A percentile compares a stretch with the other conserved stretches of the same genome.
Conservation (phyloP, 75 land plant species). For the Selaginella tamariscina region DNA sequence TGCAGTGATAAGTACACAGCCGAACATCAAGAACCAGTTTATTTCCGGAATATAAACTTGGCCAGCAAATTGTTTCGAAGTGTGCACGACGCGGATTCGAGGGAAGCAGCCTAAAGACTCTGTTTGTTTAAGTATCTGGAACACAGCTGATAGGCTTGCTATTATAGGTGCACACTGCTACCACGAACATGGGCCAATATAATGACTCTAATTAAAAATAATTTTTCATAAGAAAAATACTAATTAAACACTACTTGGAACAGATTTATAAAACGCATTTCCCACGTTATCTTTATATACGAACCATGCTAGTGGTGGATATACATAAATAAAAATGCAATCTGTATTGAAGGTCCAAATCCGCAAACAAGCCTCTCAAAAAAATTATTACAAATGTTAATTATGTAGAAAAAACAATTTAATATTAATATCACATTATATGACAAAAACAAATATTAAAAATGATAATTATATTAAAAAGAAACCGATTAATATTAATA, state of each 20-base stretch:
- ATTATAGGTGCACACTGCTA: constrained; percentile 67
- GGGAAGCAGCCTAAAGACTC: constrained; percentile 83
- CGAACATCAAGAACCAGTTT: constrained; percentile 78
- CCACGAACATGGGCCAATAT: constrained; percentile 66
- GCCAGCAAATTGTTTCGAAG: constrained; percentile 58
- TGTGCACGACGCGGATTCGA: constrained; percentile 69
- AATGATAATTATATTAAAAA: background rate
- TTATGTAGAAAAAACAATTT: constrained; percentile 19
- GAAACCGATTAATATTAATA: too few species aligned
- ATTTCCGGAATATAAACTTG: constrained; percentile 82
- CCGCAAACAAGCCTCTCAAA: constrained; percentile 90
- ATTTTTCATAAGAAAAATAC: background rate
- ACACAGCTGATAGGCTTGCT: constrained; percentile 82
- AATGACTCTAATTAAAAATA: constrained; percentile 32
- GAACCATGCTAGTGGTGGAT: background rate
- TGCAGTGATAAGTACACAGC: constrained; percentile 57
- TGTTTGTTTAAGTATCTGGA: constrained; percentile 67
- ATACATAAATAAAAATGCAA: background rate
- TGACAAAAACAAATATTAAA: background rate
- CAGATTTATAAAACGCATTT: background rate
- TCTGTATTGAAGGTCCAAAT: constrained; percentile 78
- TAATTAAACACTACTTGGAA: background rate
- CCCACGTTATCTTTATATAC: background rate
- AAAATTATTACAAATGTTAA: constrained; percentile 21
- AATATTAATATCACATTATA: background rate